Base-by-base conservation (phyloP, 1,139 yeast genomes). In the Kodamaea derodonti region DNA sequence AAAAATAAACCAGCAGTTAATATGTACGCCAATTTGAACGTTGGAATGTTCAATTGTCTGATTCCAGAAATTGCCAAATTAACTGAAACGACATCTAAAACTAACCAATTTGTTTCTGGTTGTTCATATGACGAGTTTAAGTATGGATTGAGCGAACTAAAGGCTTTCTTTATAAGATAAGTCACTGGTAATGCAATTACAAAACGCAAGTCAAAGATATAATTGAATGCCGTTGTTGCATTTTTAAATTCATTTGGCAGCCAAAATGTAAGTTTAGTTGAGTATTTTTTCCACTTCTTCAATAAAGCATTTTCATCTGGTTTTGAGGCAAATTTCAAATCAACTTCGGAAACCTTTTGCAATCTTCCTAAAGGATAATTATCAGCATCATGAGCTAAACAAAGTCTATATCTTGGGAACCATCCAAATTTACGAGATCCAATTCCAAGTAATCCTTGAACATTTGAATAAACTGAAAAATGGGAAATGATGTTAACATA, bases 1-100 rank as follows among this genome's bases (percentile, higher is more conserved):
- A 73, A 41, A 47, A 81, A 79, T 30, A 81, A 63, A 1, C 73
- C 74, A 2, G 49, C 37, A 17, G 82, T 56, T 30, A 79, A 50
- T 11, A 73, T 45, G 14, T 61, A 48, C 1, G 75, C 79, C 3
- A 70, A 57, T 35, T 59, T 63, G 49, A 79, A 72, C 14, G 59
- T 62, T 8, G 67, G 57, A 12, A 71, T 32, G 31, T 52, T 55
- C 10, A 58, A 38, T 20, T 49, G 45, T 27, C 54, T 47, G 27
- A 71, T 58, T 5, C 69, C 65, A 38, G 49, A 56, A 3, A 72
- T 48, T 1, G 72, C 67, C 27, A 66, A 52, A 12, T 55, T 57
- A 6, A 60, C 37, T 1, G 68, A 69, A 8, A 65, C 41, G 0
- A 62, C 31, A 43, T 75, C 68, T 31, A 51, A 46, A 7, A 56